Base-by-base conservation (phyloP, 139 green algal genomes). In the Mychonastes homosphaera region DNA sequence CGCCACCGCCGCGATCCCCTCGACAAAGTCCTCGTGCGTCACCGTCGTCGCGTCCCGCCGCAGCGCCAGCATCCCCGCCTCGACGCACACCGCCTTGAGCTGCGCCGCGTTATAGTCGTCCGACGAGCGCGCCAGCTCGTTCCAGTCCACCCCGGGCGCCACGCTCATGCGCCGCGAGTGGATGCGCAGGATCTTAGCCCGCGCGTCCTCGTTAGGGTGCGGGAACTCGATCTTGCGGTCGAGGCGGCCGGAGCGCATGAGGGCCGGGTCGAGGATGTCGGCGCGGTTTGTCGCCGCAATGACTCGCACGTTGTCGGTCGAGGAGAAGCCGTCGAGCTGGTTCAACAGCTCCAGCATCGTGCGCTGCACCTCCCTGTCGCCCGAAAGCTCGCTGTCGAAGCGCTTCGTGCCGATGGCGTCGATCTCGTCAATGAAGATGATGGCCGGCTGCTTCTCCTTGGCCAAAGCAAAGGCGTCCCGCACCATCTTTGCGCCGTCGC, bases 141-240 rank as follows among this genome's bases (percentile, higher is more conserved):
- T 92, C 69, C 84, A 99, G 77, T 99, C 98, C 4, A 97, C 89
- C 50, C 97, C 90, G 0, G 47, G 18, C 9, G 58, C 57, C 38
- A 81, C 76, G 49, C 81, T 87, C 79, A 87, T 87, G 52, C 84
- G 84, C 41, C 76, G 67, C 15, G 41, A 58, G 68, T 81, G 71
- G 46, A 97, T 91, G 63, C 86, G 80, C 50, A 98, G 43, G 71
- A 99, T 99, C 65, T 95, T 94, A 43, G 91, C 91, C 5, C 92
- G 79, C 2, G 91, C 90, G 60, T 97, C 87, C 66, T 98, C 92
- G 34, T 84, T 94, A 29, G 92, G 92, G 72, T 98, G 92, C 3
- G 92, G 92, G 75, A 99, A 97, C 86, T 99, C 92, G 50, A 99
- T 97, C 77, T 99, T 99, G 45, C 92, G 77, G 61, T 98, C 92